Conservation (phyloP, 2,329 filamentous ascomycete species). For the Calonectria leucothoes region DNA sequence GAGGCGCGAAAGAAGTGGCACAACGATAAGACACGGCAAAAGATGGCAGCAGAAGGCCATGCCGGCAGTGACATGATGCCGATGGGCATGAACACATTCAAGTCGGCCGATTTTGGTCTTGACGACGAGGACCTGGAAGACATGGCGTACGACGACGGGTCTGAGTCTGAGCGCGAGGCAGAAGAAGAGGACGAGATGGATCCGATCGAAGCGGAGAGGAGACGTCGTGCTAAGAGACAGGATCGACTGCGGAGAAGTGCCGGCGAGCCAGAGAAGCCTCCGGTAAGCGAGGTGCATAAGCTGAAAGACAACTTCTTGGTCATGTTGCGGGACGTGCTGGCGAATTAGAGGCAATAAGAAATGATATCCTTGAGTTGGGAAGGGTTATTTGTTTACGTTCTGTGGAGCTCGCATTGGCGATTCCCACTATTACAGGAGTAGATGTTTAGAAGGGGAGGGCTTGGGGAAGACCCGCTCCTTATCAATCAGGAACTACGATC, state of each 20-base stretch:
- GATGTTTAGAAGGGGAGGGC: neutral
- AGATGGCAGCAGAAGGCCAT: conserved; percentile 89
- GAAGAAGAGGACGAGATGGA: conserved; percentile 83
- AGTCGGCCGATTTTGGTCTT: conserved; percentile 88
- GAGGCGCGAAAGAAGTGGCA: conserved; percentile 98
- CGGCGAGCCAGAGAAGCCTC: conserved; percentile 86
- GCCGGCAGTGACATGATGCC: conserved; percentile 60
- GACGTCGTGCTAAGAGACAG: conserved; percentile 79
- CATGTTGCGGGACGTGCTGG: conserved; percentile 85
- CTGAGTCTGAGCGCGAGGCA: conserved; percentile 75
- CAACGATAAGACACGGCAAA: conserved; percentile 95
- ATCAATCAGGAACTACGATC: neutral
- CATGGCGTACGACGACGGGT: conserved; percentile 81
- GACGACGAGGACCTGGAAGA: conserved; percentile 89
- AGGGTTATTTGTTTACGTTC: conserved; percentile 9
- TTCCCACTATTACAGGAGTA: neutral
- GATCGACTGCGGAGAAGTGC: conserved; percentile 84
- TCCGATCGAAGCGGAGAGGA: conserved; percentile 88
- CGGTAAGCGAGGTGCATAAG: conserved; percentile 82
- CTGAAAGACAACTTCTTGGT: conserved; percentile 82
- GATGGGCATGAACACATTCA: conserved; percentile 70
- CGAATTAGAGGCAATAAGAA: conserved; percentile 65
- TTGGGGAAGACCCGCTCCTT: neutral
- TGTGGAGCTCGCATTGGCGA: neutral
- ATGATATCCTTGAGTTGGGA: conserved; percentile 27